Percentiles rank a stretch among this genome's conserved stretches.
These are phyloP conservation scores for Huntiella decipiens DNA, from an alignment of 2,329 filamentous ascomycete species.

Conservation along the genomic window DNA sequence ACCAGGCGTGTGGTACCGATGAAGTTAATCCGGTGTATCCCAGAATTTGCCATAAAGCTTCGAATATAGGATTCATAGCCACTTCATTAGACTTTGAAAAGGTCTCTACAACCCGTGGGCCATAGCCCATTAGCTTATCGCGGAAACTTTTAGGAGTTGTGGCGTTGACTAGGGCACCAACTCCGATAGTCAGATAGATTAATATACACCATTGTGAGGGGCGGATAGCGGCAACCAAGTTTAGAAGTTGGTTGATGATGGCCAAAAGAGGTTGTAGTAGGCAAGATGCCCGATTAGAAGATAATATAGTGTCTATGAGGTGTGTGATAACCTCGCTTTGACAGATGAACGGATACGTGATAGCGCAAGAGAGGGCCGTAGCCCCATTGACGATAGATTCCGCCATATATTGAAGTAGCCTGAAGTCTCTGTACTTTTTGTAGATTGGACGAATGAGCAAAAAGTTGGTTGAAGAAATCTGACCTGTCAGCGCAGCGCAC, in stretches of 20 bases:
- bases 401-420: no score
- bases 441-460: no score
- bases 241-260: not conserved
- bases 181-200: slow-evolving; percentile 6
- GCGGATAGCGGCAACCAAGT: slow-evolving; percentile 3
- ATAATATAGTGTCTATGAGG: no score
- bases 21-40: slow-evolving; percentile 17
- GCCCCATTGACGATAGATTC: no score
- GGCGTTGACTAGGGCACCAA: slow-evolving; percentile 7
- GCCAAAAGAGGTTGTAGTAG: no score
- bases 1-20: slow-evolving; percentile 74
- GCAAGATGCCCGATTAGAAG: no score
- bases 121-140: slow-evolving; percentile 21
- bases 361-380: no score
- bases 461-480: no score
- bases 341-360: no score
- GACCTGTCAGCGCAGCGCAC: no score
- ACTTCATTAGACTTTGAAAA: not conserved
- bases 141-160: slow-evolving; percentile 19
- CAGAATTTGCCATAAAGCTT: slow-evolving; percentile 3
- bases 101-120: not conserved
- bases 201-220: slow-evolving; percentile 11
- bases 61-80: not conserved
- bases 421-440: no score
- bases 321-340: no score